These are phyloP conservation scores for Arthrobotrys megalospora DNA, from an alignment of 2,329 filamentous ascomycete genomes.

Conservation along the genomic window DNA sequence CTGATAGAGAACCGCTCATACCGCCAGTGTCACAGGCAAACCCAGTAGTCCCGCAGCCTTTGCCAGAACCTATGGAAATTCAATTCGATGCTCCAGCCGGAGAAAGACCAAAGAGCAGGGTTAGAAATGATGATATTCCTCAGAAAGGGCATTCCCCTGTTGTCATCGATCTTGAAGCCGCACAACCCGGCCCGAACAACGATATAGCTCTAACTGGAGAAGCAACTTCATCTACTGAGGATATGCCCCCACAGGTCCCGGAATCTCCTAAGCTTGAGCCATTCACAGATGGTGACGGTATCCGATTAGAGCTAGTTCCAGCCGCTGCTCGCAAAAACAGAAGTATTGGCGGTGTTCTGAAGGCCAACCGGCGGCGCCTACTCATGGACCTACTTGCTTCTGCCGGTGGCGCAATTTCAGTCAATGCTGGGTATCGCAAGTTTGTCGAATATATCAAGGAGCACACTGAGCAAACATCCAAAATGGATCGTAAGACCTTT, in stretches of 20 bases:
- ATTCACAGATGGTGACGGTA: constrained; percentile 36
- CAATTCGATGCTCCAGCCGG: background rate
- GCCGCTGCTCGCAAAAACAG: constrained; percentile 52
- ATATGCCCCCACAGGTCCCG: background rate
- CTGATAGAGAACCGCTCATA: background rate
- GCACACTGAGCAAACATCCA: constrained; percentile 50
- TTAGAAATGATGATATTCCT: background rate
- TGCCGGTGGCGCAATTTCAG: constrained; percentile 37
- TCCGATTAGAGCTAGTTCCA: constrained; percentile 43
- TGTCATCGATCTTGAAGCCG: constrained; percentile 19
- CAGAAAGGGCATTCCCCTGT: constrained; percentile 8
- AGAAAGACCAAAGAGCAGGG: background rate
- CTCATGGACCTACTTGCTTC: constrained; percentile 42
- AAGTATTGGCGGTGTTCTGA: constrained; percentile 57
- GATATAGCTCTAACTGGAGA: background rate
- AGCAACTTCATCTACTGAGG: background rate
- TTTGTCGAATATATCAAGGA: constrained; percentile 56
- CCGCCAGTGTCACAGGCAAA: background rate
- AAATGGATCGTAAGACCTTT: constrained; percentile 55
- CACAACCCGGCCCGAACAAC: background rate
- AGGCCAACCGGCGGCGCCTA: constrained; percentile 42
- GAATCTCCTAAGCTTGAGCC: constrained; percentile 39
- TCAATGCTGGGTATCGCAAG: constrained; percentile 51
- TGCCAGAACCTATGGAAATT: background rate
- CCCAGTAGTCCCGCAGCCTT: background rate